Conservation (phyloP, 441 rosid species). For the Populus trichocarpa region DNA sequence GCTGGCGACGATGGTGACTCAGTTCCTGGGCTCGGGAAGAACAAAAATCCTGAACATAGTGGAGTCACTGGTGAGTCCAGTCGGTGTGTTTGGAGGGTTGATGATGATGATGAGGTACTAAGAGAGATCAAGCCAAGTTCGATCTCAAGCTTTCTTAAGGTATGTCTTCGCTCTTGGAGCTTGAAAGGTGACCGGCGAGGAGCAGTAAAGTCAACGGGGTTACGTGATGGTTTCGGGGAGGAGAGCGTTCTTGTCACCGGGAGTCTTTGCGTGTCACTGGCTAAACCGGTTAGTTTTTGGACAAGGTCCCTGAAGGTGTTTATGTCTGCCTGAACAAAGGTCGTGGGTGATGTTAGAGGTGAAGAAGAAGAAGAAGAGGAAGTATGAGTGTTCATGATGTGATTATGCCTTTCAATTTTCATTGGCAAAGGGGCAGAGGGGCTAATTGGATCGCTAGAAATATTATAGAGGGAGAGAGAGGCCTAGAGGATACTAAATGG, state of each 20-base stretch:
- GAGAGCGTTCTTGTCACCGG: slow-evolving; percentile 10
- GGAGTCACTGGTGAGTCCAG: slow-evolving; percentile 39
- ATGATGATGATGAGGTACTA: slow-evolving; percentile 5
- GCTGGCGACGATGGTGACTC: slow-evolving; percentile 33
- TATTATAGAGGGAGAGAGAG: not conserved
- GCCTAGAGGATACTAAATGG: not conserved
- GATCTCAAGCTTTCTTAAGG: slow-evolving; percentile 43
- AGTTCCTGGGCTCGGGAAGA: slow-evolving; percentile 22
- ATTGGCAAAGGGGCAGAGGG: not conserved
- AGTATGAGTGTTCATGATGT: slow-evolving; percentile 3
- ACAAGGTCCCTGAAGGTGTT: slow-evolving; percentile 43
- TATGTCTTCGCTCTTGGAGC: slow-evolving; percentile 52
- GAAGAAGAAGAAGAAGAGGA: slow-evolving; percentile 22
- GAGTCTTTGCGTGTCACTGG: slow-evolving; percentile 17
- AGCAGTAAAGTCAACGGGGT: slow-evolving; percentile 19
- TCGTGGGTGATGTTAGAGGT: slow-evolving; percentile 39
- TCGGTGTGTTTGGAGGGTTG: not conserved
- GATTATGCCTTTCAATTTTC: slow-evolving; percentile 18
- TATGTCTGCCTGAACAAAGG: slow-evolving; percentile 48
- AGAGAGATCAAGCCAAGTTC: slow-evolving; percentile 32
- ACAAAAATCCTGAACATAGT: slow-evolving; percentile 22
- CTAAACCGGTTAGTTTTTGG: slow-evolving; percentile 48
- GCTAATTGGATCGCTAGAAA: too few species aligned
- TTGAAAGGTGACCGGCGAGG: slow-evolving; percentile 47
- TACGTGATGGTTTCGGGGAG: slow-evolving; percentile 16